Conservation (phyloP, 1,284 basidiomycete species). For the Cystobasidium sp. region DNA sequence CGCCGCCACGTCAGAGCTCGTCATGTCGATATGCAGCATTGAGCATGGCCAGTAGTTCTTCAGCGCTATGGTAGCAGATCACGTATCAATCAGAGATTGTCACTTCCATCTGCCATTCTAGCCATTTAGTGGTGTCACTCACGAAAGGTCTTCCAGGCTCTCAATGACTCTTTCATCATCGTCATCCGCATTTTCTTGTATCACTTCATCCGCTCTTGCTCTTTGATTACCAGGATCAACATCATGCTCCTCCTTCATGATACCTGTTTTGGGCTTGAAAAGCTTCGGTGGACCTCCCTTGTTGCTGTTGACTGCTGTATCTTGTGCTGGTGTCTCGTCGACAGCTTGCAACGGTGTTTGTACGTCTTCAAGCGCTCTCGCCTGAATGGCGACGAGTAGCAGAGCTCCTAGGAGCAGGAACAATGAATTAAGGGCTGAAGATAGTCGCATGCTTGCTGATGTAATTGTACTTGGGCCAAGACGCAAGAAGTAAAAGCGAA, state of each 20-base stretch:
- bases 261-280: conserved; percentile 30
- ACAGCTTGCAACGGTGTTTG: conserved; percentile 25
- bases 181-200: conserved; percentile 41
- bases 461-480: neutral
- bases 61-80: neutral
- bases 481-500: neutral
- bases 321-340: neutral
- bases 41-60: conserved; percentile 42
- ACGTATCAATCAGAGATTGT: neutral
- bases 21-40: conserved; percentile 42
- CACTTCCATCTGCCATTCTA: neutral
- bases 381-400: neutral
- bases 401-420: neutral
- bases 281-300: conserved; percentile 27
- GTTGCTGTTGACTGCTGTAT: neutral
- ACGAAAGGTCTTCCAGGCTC: conserved; percentile 39
- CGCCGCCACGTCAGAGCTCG: conserved; percentile 32
- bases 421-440: neutral
- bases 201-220: conserved; percentile 28
- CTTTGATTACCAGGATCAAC: conserved; percentile 36
- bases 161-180: conserved; percentile 37
- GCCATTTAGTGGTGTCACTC: neutral
- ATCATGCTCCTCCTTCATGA: conserved; percentile 39
- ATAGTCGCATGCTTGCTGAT: neutral
- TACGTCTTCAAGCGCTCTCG: conserved; percentile 10